Percentiles rank a stretch among this genome's conserved stretches.
Evolutionary conservation across 176 grass and related monocot genomes (phyloP).

Genomic region (Pontederia crassipes): DNA sequence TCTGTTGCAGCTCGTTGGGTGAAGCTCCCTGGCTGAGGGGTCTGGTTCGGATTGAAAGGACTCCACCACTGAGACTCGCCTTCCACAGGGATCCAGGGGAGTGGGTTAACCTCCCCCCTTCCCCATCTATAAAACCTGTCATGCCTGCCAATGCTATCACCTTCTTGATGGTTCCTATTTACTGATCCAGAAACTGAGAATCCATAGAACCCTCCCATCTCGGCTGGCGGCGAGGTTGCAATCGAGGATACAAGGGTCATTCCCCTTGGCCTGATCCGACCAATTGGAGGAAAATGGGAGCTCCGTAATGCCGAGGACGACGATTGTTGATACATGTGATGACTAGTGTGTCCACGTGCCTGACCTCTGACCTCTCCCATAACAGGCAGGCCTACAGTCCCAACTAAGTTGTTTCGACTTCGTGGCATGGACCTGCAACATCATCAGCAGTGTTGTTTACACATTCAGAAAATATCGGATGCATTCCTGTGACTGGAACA

Average conservation of each 20-base stretch:
- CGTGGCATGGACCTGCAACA: conserved; percentile 45
- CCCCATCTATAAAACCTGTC: conserved; percentile 43
- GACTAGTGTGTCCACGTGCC: conserved; percentile 47
- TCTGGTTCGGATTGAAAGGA: conserved; percentile 58
- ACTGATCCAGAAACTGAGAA: conserved; percentile 36
- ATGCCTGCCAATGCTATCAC: conserved; percentile 38
- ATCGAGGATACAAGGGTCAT: conserved; percentile 61
- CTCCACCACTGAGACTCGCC: conserved; percentile 64
- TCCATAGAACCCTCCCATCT: conserved; percentile 42
- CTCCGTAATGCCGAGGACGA: conserved; percentile 34
- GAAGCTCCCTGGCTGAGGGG: conserved; percentile 42
- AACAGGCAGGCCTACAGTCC: conserved; percentile 45
- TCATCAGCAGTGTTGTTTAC: background rate
- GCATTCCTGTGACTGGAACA: conserved; percentile 9
- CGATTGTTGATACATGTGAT: conserved; percentile 49
- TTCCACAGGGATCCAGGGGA: conserved; percentile 39
- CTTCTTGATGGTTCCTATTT: conserved; percentile 38
- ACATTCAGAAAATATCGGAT: background rate
- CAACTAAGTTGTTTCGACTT: conserved; percentile 45
- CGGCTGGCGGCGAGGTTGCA: conserved; percentile 42
- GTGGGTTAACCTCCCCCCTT: conserved; percentile 28
- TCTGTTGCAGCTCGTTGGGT: conserved; percentile 35
- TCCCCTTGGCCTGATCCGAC: conserved; percentile 68
- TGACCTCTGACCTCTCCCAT: conserved; percentile 54
- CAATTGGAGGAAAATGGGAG: conserved; percentile 39